Conservation (phyloP, 2,329 filamentous ascomycete genomes). For the Apiospora koreana region DNA sequence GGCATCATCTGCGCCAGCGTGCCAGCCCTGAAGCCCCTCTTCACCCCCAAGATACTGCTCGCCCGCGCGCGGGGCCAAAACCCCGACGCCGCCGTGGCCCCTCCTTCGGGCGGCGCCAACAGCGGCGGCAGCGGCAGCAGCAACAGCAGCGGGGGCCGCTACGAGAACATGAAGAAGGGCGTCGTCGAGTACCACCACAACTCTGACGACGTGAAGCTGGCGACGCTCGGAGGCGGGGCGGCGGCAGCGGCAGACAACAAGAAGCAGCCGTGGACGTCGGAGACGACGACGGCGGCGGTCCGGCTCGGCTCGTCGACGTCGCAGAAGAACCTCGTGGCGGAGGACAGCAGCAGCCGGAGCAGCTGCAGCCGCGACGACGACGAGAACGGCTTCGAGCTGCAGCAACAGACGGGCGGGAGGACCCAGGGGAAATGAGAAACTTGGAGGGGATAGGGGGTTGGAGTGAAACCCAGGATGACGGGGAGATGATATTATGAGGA, state of each 20-base stretch:
- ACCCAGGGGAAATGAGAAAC: too few species aligned
- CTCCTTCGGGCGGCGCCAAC: neutral
- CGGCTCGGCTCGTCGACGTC: neutral
- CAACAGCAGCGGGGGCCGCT: neutral
- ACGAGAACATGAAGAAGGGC: neutral
- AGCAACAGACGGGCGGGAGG: too few species aligned
- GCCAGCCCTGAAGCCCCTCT: constrained; percentile 51
- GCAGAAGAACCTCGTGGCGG: neutral
- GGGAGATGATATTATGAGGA: too few species aligned
- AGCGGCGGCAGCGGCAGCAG: neutral
- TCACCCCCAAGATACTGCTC: constrained; percentile 35
- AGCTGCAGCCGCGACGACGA: neutral
- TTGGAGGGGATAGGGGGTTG: too few species aligned
- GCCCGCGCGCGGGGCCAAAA: neutral
- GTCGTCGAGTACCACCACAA: neutral
- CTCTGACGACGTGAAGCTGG: neutral
- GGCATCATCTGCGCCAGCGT: constrained; percentile 52
- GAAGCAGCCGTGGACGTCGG: neutral
- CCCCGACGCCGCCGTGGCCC: neutral
- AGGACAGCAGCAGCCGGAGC: too few species aligned
- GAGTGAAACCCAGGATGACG: too few species aligned
- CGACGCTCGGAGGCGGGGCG: neutral
- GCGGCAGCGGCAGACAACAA: neutral
- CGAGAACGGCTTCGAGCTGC: neutral
- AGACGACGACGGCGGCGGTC: neutral